Evolutionary conservation across 352 stramenopile species (phyloP).

Genomic region (Phytophthora fragariaefolia): DNA sequence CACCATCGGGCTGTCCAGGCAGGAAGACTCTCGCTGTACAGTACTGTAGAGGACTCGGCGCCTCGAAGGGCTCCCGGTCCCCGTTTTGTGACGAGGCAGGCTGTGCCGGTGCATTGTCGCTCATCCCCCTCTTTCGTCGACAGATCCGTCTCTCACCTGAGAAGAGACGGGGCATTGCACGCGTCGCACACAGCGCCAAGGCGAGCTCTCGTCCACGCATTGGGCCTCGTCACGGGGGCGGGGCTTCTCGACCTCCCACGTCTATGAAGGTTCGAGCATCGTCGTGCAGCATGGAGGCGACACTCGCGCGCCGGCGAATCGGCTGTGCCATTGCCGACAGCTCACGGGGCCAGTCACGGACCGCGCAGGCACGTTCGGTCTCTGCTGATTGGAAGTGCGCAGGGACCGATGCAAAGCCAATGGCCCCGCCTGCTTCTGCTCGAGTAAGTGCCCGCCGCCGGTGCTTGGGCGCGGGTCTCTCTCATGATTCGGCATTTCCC

Average conservation of each 20-base stretch:
- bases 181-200: slow-evolving; percentile 14
- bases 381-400: slow-evolving; percentile 30
- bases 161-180: slow-evolving; percentile 15
- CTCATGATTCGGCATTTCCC: slow-evolving; percentile 17
- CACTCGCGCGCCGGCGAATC: slow-evolving; percentile 26
- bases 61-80: too few species aligned
- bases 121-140: slow-evolving; percentile 36
- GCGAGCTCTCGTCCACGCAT: slow-evolving; percentile 16
- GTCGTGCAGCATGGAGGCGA: slow-evolving; percentile 28
- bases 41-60: too few species aligned
- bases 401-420: slow-evolving; percentile 12
- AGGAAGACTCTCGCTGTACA: neutral
- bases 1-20: neutral
- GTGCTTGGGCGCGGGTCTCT: slow-evolving; percentile 3
- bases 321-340: slow-evolving; percentile 19
- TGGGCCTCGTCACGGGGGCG: slow-evolving; percentile 20
- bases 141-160: slow-evolving; percentile 28
- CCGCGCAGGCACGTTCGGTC: slow-evolving; percentile 24
- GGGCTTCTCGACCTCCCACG: slow-evolving; percentile 15
- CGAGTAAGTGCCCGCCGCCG: slow-evolving; percentile 4
- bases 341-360: slow-evolving; percentile 24
- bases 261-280: slow-evolving; percentile 23
- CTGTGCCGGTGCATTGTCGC: slow-evolving; percentile 32
- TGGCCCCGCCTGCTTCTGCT: slow-evolving; percentile 16
- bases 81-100: slow-evolving; percentile 20